A percentile compares a stretch with the other conserved stretches of the same genome.
Conservation (phyloP, 192 early-diverging fungal genomes). For the Coemansia sp. region DNA sequence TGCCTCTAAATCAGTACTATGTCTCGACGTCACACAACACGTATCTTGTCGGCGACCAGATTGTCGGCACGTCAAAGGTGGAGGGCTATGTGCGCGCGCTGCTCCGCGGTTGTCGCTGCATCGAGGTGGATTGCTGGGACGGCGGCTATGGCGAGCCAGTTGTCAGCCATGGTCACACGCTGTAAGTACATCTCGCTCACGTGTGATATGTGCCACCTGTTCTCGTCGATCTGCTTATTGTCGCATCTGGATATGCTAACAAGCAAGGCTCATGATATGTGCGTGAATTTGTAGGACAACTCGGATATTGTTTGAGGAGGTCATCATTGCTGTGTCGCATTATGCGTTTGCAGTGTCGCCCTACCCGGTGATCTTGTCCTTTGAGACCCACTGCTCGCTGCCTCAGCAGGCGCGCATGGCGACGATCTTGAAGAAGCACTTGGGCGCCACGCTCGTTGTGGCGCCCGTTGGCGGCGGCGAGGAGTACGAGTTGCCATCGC, state of each 20-base stretch:
- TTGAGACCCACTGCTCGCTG: slow-evolving; percentile 82
- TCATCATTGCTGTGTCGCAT: slow-evolving; percentile 76
- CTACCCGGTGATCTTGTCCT: slow-evolving; percentile 83
- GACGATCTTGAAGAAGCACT: slow-evolving; percentile 60
- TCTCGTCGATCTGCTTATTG: background rate
- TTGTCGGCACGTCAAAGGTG: slow-evolving; percentile 76
- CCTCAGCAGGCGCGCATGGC: slow-evolving; percentile 81
- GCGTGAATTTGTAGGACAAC: slow-evolving; percentile 58
- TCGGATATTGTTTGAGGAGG: slow-evolving; percentile 81
- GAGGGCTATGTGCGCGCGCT: slow-evolving; percentile 89
- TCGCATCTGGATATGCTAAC: too few species aligned
- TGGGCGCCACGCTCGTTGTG: slow-evolving; percentile 71
- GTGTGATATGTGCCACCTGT: background rate
- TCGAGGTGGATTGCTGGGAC: slow-evolving; percentile 96
- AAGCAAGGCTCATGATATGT: background rate
- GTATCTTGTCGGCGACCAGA: slow-evolving; percentile 84
- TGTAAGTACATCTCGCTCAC: slow-evolving; percentile 55
- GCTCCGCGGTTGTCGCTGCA: slow-evolving; percentile 84
- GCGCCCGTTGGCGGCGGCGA: slow-evolving; percentile 28
- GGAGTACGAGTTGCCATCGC: slow-evolving; percentile 66
- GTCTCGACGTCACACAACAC: slow-evolving; percentile 93
- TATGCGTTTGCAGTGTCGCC: slow-evolving; percentile 86
- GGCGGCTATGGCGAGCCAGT: slow-evolving; percentile 75
- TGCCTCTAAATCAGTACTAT: slow-evolving; percentile 78
- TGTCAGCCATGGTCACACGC: slow-evolving; percentile 83